Percentiles rank a stretch among this genome's conserved stretches.
Conservation (phyloP, 306 rosid species). For the Rosa lucieae region DNA sequence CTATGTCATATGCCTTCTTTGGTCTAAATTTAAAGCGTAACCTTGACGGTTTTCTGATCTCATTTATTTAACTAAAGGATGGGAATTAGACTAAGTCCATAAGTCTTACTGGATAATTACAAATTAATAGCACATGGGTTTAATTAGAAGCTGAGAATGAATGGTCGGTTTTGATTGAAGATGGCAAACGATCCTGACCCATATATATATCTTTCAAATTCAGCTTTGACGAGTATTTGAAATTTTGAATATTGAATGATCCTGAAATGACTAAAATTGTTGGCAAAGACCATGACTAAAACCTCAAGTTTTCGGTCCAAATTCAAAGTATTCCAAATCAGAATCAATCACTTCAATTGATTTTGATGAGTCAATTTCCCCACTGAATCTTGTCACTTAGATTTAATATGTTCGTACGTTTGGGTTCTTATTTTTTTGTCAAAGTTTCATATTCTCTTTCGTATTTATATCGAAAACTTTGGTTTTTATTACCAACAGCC, state of each 20-base stretch:
- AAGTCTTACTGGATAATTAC: not conserved
- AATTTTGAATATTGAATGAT: not conserved
- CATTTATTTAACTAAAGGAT: not conserved
- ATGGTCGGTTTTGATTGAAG: conserved; percentile 1
- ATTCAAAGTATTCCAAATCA: not conserved
- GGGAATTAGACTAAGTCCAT: not conserved
- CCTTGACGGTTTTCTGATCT: not conserved
- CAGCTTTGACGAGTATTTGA: not conserved
- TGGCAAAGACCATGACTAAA: conserved; percentile 1
- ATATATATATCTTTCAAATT: not conserved
- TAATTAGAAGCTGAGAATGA: not conserved
- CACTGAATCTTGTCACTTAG: conserved; percentile 24
- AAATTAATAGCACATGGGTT: not conserved
- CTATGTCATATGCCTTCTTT: not conserved
- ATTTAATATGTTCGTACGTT: not conserved
- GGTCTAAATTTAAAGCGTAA: not conserved
- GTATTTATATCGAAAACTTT: not conserved
- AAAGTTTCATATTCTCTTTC: not conserved
- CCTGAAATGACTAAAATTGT: not conserved
- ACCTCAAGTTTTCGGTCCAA: not conserved
- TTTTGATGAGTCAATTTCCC: not conserved
- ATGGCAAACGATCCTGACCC: not conserved
- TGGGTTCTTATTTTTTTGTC: not conserved
- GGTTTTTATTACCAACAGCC: too few relatives aligned
- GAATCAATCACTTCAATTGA: conserved; percentile 10